Base-by-base conservation (phyloP, 495 filamentous ascomycete genomes). In the Chaetomium fimeti region DNA sequence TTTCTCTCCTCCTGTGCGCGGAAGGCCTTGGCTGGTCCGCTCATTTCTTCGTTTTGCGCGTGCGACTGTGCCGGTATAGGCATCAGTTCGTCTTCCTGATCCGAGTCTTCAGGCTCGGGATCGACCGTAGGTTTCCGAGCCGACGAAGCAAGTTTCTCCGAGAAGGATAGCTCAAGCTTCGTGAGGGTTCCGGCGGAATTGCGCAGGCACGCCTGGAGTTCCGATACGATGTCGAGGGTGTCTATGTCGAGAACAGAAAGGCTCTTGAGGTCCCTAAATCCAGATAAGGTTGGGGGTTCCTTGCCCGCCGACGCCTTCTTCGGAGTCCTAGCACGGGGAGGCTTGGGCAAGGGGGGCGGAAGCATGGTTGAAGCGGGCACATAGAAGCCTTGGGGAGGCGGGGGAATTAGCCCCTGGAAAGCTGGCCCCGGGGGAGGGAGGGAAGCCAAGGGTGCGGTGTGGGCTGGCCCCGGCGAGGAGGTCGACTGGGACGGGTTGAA, bases 211-310 rank as follows among this genome's bases (percentile, higher is more conserved):
- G 72, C 54, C 32, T 80, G 76, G 57, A 88, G 73, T 72, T 88
- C 85, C 2, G 74, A 62, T 6, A 87, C 64, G 40, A 84, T 77
- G 24, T 87, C 85, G 12, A 86, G 75, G 16, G 65, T 77, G 27
- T 87, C 83, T 7, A 88, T 83, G 57, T 87, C 83, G 53, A 87
- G 73, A 1, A 88, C 76, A 13, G 79, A 69, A 29, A 88, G 74
- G 32, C 66, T 81, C 64, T 79, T 81, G 20, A 88, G 77, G 47
- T 78, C 74, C 47, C 74, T 81, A 70, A 88, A 88, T 1, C 82
- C 83, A 4, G 83, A 83, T 12, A 87, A 67, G 0, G 82, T 85
- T 0, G 82, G 79, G 18, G 76, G 78, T 32, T 78, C 74, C 2
- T 72, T 69, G 1, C 56, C 8, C 1, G 40, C 13, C 3, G 67